phyloP scores from a whole-genome alignment of 495 filamentous ascomycete genomes.

The Talaromyces borbonicus region DNA sequence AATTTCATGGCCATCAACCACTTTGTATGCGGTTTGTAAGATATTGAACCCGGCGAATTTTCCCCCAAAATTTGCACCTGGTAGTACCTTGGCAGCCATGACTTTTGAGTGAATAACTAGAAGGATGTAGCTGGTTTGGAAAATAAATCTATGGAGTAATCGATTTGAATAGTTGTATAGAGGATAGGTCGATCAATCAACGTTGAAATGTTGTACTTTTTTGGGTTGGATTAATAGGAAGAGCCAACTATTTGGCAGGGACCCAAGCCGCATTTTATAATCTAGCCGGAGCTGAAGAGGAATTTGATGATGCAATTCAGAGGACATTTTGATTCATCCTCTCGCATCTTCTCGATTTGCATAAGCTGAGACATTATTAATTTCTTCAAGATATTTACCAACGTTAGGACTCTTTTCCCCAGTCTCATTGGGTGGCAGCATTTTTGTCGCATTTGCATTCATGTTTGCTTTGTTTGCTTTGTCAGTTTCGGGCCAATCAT shows the following conservation, averaged over 20 bases:
- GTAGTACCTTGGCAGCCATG: background rate
- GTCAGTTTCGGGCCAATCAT: background rate
- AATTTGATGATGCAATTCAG: too few relatives aligned
- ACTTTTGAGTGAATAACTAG: background rate
- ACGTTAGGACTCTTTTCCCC: background rate
- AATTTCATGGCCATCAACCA: slow-evolving; percentile 21
- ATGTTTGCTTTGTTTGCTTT: background rate
- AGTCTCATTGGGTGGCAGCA: background rate
- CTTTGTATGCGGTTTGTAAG: slow-evolving; percentile 23
- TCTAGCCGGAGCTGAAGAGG: too few relatives aligned
- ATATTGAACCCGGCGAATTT: slow-evolving; percentile 20
- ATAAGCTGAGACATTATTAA: background rate
- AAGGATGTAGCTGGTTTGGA: background rate
- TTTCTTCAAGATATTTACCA: background rate
- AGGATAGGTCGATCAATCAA: background rate
- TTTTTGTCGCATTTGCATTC: background rate
- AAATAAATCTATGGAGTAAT: background rate
- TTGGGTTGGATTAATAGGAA: background rate
- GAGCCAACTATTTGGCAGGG: background rate
- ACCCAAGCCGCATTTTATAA: background rate
- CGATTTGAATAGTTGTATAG: background rate
- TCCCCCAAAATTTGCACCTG: background rate
- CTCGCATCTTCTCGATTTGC: background rate
- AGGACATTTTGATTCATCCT: background rate
- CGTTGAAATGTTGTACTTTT: background rate